Evolutionary conservation across 257 asterid genomes (phyloP), one percentile per base, ranked within the genome.

Genomic region (Nicotiana otophora): DNA sequence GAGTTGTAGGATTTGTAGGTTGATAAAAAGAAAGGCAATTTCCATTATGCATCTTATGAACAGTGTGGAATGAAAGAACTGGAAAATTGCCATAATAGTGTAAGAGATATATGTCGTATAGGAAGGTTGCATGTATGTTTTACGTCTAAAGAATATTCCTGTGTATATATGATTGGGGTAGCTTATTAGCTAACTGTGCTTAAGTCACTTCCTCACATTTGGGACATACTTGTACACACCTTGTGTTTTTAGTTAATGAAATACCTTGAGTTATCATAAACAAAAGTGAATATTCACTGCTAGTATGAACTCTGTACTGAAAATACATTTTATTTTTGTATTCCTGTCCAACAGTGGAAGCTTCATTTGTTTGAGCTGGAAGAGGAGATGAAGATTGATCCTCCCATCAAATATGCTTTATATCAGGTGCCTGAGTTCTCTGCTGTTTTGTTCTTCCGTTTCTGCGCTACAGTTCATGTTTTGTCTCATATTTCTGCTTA

Each of bases 311-410:
- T 72, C 62, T 55, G 33, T 20, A 9, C 80, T 7, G 23, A 74
- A 20, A 48, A 26, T 3, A 14, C 62, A 46, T 74, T 28, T 28
- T 28, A 74, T 12, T 48, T 33, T 46, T 74, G 4, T 11, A 2
- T 64, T 28, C 51, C 28, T 64, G 58, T 82, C 65, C 53, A 51
- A 63, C 85, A 85, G 82, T 83, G 86, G 88, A 83, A 85, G 84
- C 88, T 85, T 63, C 88, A 83, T 63, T 77, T 85, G 74, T 85
- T 80, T 80, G 88, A 83, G 86, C 86, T 85, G 46, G 84, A 85
- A 77, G 61, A 31, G 62, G 88, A 83, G 67, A 53, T 80, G 86
- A 85, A 83, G 77, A 85, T 83, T 51, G 55, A 85, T 53, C 84
- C 84, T 70, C 64, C 86, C 63, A 80, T 85, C 33, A 85, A 79